Conservation (phyloP, 306 rosid genomes). For the Cyamopsis tetragonoloba region DNA sequence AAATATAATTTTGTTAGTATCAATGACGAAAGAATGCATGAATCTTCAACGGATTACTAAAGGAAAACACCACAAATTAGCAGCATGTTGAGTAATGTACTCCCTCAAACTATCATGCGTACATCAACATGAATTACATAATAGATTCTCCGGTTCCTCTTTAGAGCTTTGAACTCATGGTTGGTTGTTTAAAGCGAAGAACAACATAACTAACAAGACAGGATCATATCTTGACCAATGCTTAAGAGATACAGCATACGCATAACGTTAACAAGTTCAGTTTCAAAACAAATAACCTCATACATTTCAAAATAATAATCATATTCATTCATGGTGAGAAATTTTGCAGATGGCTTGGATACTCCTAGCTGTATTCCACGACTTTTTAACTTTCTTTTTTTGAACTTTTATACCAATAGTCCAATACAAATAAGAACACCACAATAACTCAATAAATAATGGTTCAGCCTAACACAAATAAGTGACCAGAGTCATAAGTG, state of each 20-base stretch:
- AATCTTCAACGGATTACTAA: background rate
- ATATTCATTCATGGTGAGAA: background rate
- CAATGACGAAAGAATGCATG: background rate
- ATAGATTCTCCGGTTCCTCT: constrained; percentile 11
- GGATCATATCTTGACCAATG: background rate
- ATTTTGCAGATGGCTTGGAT: background rate
- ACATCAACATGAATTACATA: background rate
- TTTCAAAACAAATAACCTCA: background rate
- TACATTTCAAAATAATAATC: background rate
- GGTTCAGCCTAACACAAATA: too few relatives aligned
- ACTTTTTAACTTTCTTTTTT: background rate
- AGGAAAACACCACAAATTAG: background rate
- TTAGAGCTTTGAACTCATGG: background rate
- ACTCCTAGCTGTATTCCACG: background rate
- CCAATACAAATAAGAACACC: background rate
- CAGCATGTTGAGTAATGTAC: background rate
- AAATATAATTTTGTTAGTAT: background rate
- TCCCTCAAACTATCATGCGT: background rate
- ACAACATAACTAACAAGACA: background rate
- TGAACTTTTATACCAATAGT: background rate
- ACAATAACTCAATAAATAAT: background rate
- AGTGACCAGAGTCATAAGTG: too few relatives aligned
- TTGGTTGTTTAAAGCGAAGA: background rate
- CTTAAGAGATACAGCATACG: background rate
- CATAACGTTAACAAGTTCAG: background rate